Base-by-base conservation (phyloP, 768 basidiomycete species). In the Strobilomyces echinocephalus region DNA sequence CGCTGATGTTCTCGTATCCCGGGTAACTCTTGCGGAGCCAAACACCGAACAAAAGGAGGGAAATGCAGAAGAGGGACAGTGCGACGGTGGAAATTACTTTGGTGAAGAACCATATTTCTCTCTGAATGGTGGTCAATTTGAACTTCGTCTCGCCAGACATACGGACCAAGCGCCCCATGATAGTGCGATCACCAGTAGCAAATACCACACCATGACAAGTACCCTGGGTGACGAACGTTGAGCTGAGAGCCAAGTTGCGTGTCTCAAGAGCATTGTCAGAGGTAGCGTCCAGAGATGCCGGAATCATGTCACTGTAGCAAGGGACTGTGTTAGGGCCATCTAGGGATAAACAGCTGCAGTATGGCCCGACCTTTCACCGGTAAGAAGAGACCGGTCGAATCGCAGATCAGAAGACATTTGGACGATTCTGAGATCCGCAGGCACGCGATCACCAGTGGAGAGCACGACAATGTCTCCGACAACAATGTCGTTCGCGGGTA, bases 351-450 rank as follows among this genome's bases (percentile, higher is more conserved):
- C 20, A 33, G 24, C 14, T 21, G 3, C 18, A 20, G 1, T 1
- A 41, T 41, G 21, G 24, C 60, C 57, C 11, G 4, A 74, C 72
- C 73, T 74, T 60, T 78, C 78, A 9, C 76, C 78, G 4, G 82
- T 83, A 33, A 83, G 72, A 33, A 82, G 73, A 1, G 80, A 74
- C 10, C 80, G 73, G 52, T 83, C 81, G 43, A 82, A 73, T 31
- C 74, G 73, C 52, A 82, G 67, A 56, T 82, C 82, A 6, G 74
- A 73, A 1, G 79, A 78, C 54, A 74, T 75, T 12, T 78, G 64
- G 36, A 82, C 73, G 9, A 85, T 71, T 24, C 83, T 75, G 28
- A 83, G 68, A 58, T 85, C 84, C 0, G 83, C 81, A 7, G 82
- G 82, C 6, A 83, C 73, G 11, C 82, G 75, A 57, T 83, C 79